Percentiles rank a stretch among this genome's conserved stretches.
These are phyloP conservation scores for Odontarrhena argentea DNA, from an alignment of 345 rosid species.

Conservation along the genomic window DNA sequence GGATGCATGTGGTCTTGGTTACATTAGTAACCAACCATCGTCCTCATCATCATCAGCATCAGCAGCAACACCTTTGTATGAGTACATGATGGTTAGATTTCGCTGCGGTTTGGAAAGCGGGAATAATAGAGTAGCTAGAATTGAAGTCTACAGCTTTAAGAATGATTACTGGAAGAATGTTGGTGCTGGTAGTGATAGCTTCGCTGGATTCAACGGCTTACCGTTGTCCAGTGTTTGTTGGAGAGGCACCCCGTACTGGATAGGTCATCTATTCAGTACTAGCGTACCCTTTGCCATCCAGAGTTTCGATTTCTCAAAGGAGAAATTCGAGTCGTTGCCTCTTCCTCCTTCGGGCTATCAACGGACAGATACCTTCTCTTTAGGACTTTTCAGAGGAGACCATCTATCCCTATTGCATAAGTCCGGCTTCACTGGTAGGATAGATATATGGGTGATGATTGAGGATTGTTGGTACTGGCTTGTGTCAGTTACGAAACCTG, in stretches of 20 bases:
- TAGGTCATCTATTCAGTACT: not conserved
- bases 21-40: not conserved
- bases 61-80: not conserved
- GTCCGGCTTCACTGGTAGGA: not conserved
- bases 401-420: not conserved
- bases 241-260: constrained; percentile 29
- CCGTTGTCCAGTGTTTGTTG: constrained; percentile 5
- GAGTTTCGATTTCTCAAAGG: constrained; percentile 21
- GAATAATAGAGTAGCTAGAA: not conserved
- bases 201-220: not conserved
- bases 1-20: constrained; percentile 28
- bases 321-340: constrained; percentile 21
- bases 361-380: not conserved
- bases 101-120: not conserved
- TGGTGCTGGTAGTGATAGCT: not conserved
- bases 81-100: constrained; percentile 18
- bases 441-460: constrained; percentile 21
- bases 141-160: not conserved
- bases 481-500: constrained; percentile 4
- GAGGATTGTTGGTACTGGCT: constrained; percentile 6
- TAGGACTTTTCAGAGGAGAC: constrained; percentile 22
- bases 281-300: constrained; percentile 6
- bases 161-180: constrained; percentile 13
- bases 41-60: too few species aligned
- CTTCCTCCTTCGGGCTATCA: constrained; percentile 11